phyloP scores from a whole-genome alignment of 2,329 filamentous ascomycete genomes.

The Calonectria fujianensis region DNA sequence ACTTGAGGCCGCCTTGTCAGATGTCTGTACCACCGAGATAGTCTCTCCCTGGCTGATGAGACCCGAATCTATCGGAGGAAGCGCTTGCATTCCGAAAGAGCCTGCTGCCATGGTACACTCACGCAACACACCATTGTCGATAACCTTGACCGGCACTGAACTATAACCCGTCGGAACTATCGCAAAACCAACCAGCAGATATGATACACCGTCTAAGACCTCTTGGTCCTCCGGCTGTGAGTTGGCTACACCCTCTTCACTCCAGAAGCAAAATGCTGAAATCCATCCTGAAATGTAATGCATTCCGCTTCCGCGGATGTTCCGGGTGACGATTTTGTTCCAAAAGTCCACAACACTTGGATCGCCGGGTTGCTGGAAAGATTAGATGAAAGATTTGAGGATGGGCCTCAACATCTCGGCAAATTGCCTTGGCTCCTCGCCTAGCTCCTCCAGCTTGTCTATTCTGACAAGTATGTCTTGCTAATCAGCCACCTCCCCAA shows the following conservation, averaged over 20 bases:
- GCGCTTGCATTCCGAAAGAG: conserved; percentile 39
- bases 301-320: not conserved
- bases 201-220: not conserved
- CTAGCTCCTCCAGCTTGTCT: conserved; percentile 61
- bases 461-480: conserved; percentile 56
- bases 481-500: conserved; percentile 69
- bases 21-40: too few relatives aligned
- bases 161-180: too few relatives aligned
- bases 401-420: conserved; percentile 61
- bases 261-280: conserved; percentile 47
- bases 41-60: too few relatives aligned
- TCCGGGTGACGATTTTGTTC: conserved; percentile 47
- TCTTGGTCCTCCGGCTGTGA: too few relatives aligned
- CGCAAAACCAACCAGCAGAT: conserved; percentile 32
- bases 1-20: too few relatives aligned
- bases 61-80: too few relatives aligned
- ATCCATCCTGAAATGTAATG: conserved; percentile 42
- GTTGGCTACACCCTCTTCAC: not conserved
- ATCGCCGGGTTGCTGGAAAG: conserved; percentile 58
- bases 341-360: conserved; percentile 61
- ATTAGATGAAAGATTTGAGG: conserved; percentile 60
- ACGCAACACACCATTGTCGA: not conserved
- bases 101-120: conserved; percentile 44
- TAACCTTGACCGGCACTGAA: conserved; percentile 43
- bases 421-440: conserved; percentile 60